Percentiles rank a stretch among this genome's conserved stretches.
These are phyloP conservation scores for Corylus americana DNA, from an alignment of 306 rosid genomes.

Conservation along the genomic window DNA sequence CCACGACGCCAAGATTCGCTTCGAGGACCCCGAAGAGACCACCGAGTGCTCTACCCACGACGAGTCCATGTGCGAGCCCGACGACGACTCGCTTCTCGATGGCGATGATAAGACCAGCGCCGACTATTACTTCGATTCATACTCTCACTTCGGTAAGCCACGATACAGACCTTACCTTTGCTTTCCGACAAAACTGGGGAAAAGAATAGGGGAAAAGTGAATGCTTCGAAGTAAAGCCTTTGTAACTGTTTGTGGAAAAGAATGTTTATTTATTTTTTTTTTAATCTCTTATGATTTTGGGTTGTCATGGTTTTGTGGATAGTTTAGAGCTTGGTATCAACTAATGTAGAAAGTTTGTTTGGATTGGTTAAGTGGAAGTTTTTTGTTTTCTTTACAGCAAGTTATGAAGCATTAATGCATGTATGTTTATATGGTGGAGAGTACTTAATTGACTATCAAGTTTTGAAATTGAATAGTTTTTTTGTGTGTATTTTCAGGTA, in stretches of 20 bases:
- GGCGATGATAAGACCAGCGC: constrained; percentile 89
- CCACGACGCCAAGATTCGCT: constrained; percentile 46
- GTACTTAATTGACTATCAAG: background rate
- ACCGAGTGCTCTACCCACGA: constrained; percentile 66
- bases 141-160: constrained; percentile 89
- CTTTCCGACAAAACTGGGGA: background rate
- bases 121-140: constrained; percentile 96
- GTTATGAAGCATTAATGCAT: background rate
- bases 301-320: background rate
- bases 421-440: background rate
- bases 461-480: background rate
- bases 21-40: constrained; percentile 62
- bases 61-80: constrained; percentile 70
- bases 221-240: background rate
- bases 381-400: background rate
- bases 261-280: background rate
- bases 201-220: background rate
- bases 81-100: constrained; percentile 32
- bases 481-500: constrained; percentile 66
- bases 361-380: background rate
- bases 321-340: background rate
- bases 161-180: background rate
- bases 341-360: background rate
- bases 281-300: background rate
- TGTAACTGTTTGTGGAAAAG: background rate